Evolutionary conservation across 2,329 filamentous ascomycete genomes (phyloP).

Genomic region (Fusarium oligoseptatum): DNA sequence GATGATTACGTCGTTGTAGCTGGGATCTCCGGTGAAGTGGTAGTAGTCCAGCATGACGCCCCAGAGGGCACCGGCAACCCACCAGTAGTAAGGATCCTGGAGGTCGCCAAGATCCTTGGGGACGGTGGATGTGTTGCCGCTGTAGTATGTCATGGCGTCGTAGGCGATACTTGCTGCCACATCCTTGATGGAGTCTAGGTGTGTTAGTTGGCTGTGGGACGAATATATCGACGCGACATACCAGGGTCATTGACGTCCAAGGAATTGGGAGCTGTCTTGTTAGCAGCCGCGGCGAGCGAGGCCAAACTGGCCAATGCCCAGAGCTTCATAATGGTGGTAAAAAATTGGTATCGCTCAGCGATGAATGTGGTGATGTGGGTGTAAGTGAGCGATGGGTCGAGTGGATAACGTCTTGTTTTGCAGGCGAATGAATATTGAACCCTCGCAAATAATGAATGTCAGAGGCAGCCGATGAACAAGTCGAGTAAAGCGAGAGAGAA

Average conservation of each 20-base stretch:
- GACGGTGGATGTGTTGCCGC: slow-evolving; percentile 69
- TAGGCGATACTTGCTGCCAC: slow-evolving; percentile 72
- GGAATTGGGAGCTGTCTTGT: slow-evolving; percentile 34
- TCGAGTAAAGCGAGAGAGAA: slow-evolving; percentile 8
- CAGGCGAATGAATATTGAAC: slow-evolving; percentile 1
- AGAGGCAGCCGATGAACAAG: slow-evolving; percentile 8
- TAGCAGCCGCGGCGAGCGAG: slow-evolving; percentile 28
- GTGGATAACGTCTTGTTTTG: background rate
- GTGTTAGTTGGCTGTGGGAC: slow-evolving; percentile 15
- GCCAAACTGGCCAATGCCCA: slow-evolving; percentile 28
- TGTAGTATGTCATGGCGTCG: slow-evolving; percentile 74
- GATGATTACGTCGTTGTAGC: slow-evolving; percentile 71
- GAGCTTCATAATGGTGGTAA: slow-evolving; percentile 31
- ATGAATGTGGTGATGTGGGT: background rate
- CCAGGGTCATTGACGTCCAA: slow-evolving; percentile 36
- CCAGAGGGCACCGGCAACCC: slow-evolving; percentile 75
- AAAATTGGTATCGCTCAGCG: slow-evolving; percentile 17
- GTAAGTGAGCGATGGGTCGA: background rate
- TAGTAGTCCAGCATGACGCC: slow-evolving; percentile 79
- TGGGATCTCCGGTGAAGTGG: slow-evolving; percentile 72
- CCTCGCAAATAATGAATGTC: slow-evolving; percentile 8
- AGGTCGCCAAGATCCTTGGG: slow-evolving; percentile 71
- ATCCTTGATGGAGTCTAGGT: slow-evolving; percentile 70
- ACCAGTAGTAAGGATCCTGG: slow-evolving; percentile 77
- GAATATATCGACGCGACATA: slow-evolving; percentile 11